Evolutionary conservation across 2,329 filamentous ascomycete genomes (phyloP).

Genomic region (Septoria linicola): DNA sequence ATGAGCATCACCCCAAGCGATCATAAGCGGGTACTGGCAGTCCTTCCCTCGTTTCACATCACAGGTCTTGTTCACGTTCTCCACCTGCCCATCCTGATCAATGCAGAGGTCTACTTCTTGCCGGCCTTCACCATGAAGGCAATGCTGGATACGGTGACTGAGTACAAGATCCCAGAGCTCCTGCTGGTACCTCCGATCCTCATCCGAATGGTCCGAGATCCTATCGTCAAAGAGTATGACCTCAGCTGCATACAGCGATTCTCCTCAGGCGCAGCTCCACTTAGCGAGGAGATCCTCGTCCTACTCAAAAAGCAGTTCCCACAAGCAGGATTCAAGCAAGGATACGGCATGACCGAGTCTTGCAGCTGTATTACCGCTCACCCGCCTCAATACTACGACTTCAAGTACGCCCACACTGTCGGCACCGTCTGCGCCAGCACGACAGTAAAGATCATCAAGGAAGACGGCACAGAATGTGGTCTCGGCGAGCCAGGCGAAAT

Average conservation of each 20-base stretch:
- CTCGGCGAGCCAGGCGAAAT: constrained; percentile 56
- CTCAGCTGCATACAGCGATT: constrained; percentile 57
- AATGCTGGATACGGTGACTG: constrained; percentile 55
- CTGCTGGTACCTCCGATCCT: constrained; percentile 62
- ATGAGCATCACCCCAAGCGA: constrained; percentile 52
- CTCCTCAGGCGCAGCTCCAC: constrained; percentile 60
- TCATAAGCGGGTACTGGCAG: constrained; percentile 54
- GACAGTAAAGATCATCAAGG: constrained; percentile 59
- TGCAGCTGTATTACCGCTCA: constrained; percentile 64
- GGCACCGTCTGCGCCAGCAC: constrained; percentile 60
- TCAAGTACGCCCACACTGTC: constrained; percentile 57
- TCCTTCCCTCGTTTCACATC: constrained; percentile 63
- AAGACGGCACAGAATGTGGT: constrained; percentile 55
- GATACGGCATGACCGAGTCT: constrained; percentile 66
- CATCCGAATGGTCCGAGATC: constrained; percentile 60
- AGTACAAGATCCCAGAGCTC: constrained; percentile 56
- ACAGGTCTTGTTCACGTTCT: constrained; percentile 63
- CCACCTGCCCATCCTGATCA: constrained; percentile 62
- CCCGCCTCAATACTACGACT: constrained; percentile 56
- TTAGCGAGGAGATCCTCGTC: constrained; percentile 57
- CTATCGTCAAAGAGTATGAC: constrained; percentile 56
- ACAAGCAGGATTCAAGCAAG: constrained; percentile 58
- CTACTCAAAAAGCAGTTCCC: constrained; percentile 58
- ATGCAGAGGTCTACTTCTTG: constrained; percentile 66
- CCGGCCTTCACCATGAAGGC: constrained; percentile 61